Evolutionary conservation across 345 rosid species (phyloP), one percentile per base, ranked within the genome.

Genomic region (Rubroshorea leprosula): DNA sequence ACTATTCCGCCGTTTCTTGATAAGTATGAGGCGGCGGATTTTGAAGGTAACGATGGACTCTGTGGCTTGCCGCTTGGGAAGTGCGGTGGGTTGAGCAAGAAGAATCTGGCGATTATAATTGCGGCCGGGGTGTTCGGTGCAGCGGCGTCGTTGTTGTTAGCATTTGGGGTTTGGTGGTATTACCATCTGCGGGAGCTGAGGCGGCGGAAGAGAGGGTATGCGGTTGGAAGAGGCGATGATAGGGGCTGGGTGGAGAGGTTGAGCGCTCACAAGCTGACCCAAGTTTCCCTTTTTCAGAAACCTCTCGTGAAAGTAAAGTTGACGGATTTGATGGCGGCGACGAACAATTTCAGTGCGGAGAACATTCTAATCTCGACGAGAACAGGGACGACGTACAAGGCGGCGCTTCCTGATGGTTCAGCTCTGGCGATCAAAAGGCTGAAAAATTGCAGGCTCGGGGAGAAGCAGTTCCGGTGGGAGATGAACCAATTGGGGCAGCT

Each of bases 221-320:
- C 9, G 11, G 12, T 35, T 35, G 41, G 41, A 35, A 35, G 41
- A 35, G 41, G 41, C 3, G 41, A 35, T 11, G 86, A 78, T 27
- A 54, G 75, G 43, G 70, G 74, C 24, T 83, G 85, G 41, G 41
- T 13, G 41, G 41, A 35, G 7, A 35, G 41, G 12, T 35, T 35
- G 41, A 35, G 41, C 12, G 41, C 41, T 4, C 41, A 35, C 41
- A 35, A 35, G 41, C 41, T 80, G 58, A 77, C 78, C 44, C 89
- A 80, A 60, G 89, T 83, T 5, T 74, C 83, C 2, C 22, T 83
- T 71, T 83, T 83, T 61, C 82, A 83, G 49, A 83, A 80, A 61
- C 83, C 85, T 0, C 67, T 83, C 0, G 77, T 76, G 10, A 83
- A 80, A 79, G 57, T 83, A 53, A 80, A 67, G 31, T 53, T 83